Evolutionary conservation across 257 asterid species (phyloP).

Genomic region (Plantago ovata): DNA sequence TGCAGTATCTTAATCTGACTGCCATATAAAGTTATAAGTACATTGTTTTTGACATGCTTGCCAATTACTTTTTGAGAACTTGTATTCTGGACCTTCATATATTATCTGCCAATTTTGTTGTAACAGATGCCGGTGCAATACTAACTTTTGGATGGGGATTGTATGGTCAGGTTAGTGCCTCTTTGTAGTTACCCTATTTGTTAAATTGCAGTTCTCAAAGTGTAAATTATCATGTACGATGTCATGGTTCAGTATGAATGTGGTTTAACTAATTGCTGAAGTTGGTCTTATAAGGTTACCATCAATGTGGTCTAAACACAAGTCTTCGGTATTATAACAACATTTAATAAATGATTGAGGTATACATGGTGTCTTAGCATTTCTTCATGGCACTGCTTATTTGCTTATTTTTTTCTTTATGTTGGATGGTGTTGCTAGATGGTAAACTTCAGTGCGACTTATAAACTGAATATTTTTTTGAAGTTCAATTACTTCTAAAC

Average conservation of each 20-base stretch:
- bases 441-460: too few relatives aligned
- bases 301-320: background rate
- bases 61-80: constrained; percentile 3
- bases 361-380: too few relatives aligned
- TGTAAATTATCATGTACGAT: background rate
- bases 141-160: constrained; percentile 98
- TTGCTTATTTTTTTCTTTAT: too few relatives aligned
- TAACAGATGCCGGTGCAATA: constrained; percentile 88
- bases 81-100: background rate
- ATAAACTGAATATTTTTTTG: too few relatives aligned
- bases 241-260: constrained; percentile 2
- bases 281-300: constrained; percentile 10
- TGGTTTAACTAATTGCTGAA: background rate
- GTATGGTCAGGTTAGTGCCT: constrained; percentile 81
- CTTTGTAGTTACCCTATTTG: background rate
- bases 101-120: constrained; percentile 13
- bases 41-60: background rate
- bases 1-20: background rate
- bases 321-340: background rate
- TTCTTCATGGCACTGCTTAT: too few relatives aligned
- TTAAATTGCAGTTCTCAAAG: background rate
- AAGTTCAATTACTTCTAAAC: too few relatives aligned
- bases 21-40: background rate
- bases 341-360: too few relatives aligned
- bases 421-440: too few relatives aligned